A percentile compares a stretch with the other conserved stretches of the same genome.
These are phyloP conservation scores for Pseudonitzschia pungens DNA, from an alignment of 108 stramenopile species.

Conservation along the genomic window DNA sequence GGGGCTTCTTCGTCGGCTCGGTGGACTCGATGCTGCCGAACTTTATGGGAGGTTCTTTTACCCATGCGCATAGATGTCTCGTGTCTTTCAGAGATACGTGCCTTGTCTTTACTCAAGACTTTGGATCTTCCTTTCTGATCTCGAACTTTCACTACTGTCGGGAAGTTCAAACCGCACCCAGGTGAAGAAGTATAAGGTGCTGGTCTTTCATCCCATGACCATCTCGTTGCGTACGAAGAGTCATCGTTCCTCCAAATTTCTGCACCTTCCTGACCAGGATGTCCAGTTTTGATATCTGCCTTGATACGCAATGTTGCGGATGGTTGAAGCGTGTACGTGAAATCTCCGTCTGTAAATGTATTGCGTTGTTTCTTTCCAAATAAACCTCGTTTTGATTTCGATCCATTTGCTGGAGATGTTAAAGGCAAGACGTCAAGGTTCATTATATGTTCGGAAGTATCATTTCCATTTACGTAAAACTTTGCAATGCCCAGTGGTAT, in stretches of 20 bases:
- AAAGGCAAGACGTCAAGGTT: slow-evolving; percentile 24
- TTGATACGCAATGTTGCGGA: slow-evolving; percentile 26
- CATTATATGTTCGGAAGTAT: slow-evolving; percentile 14
- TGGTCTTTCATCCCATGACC: background rate
- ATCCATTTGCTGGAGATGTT: slow-evolving; percentile 1
- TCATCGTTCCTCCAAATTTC: slow-evolving; percentile 30
- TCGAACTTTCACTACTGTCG: background rate
- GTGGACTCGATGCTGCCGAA: background rate
- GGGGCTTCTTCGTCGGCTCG: too few relatives aligned
- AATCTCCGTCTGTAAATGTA: slow-evolving; percentile 22
- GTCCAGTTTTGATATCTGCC: slow-evolving; percentile 15
- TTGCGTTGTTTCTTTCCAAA: slow-evolving; percentile 21
- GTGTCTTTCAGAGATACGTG: background rate
- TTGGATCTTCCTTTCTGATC: background rate
- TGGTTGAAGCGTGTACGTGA: slow-evolving; percentile 10
- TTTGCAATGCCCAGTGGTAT: slow-evolving; percentile 32
- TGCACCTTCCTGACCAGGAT: slow-evolving; percentile 16
- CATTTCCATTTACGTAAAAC: slow-evolving; percentile 30
- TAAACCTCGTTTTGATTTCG: slow-evolving; percentile 10
- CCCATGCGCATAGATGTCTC: background rate
- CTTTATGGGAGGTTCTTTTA: background rate
- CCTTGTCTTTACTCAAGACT: background rate
- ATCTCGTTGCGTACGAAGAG: slow-evolving; percentile 24
- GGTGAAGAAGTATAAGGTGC: background rate
- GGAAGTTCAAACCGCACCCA: background rate